A percentile compares a stretch with the other conserved stretches of the same genome.
Conservation (phyloP, 169 alveolate genomes). For the Miamiensis avidus region DNA sequence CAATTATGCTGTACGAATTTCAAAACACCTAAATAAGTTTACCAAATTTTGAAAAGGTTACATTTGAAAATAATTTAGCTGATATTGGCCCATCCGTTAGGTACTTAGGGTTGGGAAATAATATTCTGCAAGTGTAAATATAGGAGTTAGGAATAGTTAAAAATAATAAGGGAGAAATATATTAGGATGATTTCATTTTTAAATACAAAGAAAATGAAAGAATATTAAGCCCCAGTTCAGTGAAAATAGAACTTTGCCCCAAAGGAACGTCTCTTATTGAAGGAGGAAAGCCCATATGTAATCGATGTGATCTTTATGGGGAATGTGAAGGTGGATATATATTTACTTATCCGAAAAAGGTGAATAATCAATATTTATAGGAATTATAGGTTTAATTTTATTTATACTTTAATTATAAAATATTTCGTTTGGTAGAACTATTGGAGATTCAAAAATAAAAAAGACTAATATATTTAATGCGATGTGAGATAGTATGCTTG, state of each 20-base stretch:
- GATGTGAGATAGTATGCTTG: neutral
- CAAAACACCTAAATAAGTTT: neutral
- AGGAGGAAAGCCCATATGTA: neutral
- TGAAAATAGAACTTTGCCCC: neutral
- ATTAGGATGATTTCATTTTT: neutral
- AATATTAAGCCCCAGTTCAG: neutral
- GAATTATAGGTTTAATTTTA: no score
- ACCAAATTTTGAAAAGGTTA: neutral
- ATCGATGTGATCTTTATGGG: neutral
- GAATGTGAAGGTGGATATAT: neutral
- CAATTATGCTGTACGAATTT: no score
- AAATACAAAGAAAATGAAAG: neutral
- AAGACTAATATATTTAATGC: neutral
- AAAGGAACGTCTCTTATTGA: neutral
- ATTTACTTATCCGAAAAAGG: neutral
- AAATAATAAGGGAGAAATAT: neutral
- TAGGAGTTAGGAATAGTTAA: no score
- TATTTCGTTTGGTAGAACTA: neutral
- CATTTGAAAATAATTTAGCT: neutral
- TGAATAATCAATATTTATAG: no score
- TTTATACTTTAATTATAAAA: no score
- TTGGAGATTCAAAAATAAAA: neutral
- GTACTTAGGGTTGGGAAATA: neutral
- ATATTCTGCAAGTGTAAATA: neutral
- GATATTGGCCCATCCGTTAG: neutral